Evolutionary conservation across 108 stramenopile genomes (phyloP), one percentile per base, ranked within the genome.

Genomic region (Nitzschia palea): DNA sequence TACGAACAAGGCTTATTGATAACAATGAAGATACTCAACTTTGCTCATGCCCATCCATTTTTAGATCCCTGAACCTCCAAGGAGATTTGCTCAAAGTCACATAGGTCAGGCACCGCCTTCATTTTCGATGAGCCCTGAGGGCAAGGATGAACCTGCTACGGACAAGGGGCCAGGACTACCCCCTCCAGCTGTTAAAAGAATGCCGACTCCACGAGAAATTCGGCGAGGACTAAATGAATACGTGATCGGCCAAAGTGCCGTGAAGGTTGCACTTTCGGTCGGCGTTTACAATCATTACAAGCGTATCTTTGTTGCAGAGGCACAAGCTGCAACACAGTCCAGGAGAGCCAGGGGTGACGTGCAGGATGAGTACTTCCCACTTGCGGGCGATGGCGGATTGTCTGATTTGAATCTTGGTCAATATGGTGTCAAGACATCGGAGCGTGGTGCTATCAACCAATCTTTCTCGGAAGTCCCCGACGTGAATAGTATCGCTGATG

Each of bases 261-360:
- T 98, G 47, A 98, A 98, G 81, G 76, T 95, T 36, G 96, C 95
- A 32, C 68, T 98, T 25, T 82, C 88, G 12, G 97, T 97, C 14
- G 95, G 95, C 22, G 96, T 98, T 23, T 95, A 98, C 80, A 98
- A 98, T 83, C 97, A 98, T 75, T 98, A 96, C 95, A 98, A 97
- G 63, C 73, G 94, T 5, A 80, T 93, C 12, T 74, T 56, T 44
- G 87, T 88, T 2, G 53, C 70, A 31, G 88, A 90, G 47, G 85
- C 88, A 36, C 85, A 93, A 65, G 67, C 76, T 37, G 80, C 81
- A 6, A 73, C 78, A 6, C 72, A 70, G 42, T 29, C 58, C 15
- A 47, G 67, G 3, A 71, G 53, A 18, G 50, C 67, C n/a, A 51
- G 35, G 25, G 44, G 40, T 25, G 65, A 64, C 36, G 35, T 31